Base-by-base conservation (phyloP, 345 rosid genomes). In the Hibiscus tridactylites region DNA sequence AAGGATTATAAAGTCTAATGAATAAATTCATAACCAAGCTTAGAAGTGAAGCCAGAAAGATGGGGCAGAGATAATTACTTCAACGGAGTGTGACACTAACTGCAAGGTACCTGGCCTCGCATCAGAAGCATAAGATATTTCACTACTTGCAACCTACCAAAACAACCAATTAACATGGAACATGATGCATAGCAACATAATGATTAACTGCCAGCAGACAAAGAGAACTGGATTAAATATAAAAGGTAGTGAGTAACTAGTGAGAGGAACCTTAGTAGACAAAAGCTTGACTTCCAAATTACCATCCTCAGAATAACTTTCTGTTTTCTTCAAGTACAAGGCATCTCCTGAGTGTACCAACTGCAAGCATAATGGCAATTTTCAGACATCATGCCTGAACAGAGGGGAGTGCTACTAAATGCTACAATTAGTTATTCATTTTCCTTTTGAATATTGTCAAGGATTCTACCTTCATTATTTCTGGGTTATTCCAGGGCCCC, bases 401-500 rank as follows among this genome's bases (percentile, higher is more conserved):
- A 64, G n/a, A 50, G 28, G 50, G 26, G 44, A 17, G 17, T 11
- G 24, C 37, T 70, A 44, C 66, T 44, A 74, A 31, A 16, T 1
- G 26, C 47, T 67, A 56, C 60, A 56, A 75, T 24, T 17, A 67
- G 0, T 26, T 21, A 29, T 21, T 69, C 49, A 26, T 47, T 46
- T 42, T 73, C 70, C 16, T 58, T 65, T 56, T 29, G 17, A 64
- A 33, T 24, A 70, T 59, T 37, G 65, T 42, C 46, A 28, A 76
- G 72, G 61, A 60, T 71, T 85, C 24, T 21, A 91, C 99, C 85
- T 95, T 89, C 91, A 88, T 87, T 80, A 95, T 85, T 70, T 84
- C 92, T 7, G 85, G 85, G 76, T 91, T 88, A 71, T 85, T 95
- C 99, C 97, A 95, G 10, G 97, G 97, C 53, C 99, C 99, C 76